A percentile compares a stretch with the other conserved stretches of the same genome.
Conservation (phyloP, 2,329 filamentous ascomycete species). For the Aspergillus clavatus region DNA sequence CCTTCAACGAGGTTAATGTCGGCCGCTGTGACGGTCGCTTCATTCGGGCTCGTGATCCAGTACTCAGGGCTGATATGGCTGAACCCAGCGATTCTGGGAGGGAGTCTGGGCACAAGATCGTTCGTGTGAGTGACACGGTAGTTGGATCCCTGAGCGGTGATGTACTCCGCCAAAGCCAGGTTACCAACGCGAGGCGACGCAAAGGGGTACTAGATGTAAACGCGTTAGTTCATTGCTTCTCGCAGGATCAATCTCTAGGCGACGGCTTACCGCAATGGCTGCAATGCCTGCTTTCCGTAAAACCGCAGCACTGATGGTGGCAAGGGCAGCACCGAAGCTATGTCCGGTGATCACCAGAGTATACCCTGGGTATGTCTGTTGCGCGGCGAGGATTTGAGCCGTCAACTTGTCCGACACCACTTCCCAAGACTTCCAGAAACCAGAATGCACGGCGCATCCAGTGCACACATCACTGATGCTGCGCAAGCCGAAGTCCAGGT, state of each 20-base stretch:
- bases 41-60: constrained; percentile 34
- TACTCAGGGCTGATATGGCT: constrained; percentile 39
- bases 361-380: constrained; percentile 35
- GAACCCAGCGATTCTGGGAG: constrained; percentile 29
- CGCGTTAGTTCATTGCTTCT: constrained; percentile 6
- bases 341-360: constrained; percentile 47
- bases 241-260: background rate
- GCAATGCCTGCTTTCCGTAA: constrained; percentile 40
- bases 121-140: constrained; percentile 38
- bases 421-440: constrained; percentile 48
- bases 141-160: constrained; percentile 33
- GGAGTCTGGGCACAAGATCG: constrained; percentile 38
- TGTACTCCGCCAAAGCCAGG: constrained; percentile 32
- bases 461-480: constrained; percentile 39
- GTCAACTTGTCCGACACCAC: constrained; percentile 35
- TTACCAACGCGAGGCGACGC: constrained; percentile 43
- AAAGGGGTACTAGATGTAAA: constrained; percentile 35
- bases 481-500: constrained; percentile 25
- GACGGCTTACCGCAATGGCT: constrained; percentile 40
- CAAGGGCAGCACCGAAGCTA: constrained; percentile 50
- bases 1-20: constrained; percentile 33
- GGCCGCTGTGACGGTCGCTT: constrained; percentile 24
- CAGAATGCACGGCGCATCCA: constrained; percentile 41
- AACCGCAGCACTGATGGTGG: constrained; percentile 43
- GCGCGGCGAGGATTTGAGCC: constrained; percentile 31